Evolutionary conservation across 805 yeast species (phyloP).

Genomic region (Candida tammaniensis): DNA sequence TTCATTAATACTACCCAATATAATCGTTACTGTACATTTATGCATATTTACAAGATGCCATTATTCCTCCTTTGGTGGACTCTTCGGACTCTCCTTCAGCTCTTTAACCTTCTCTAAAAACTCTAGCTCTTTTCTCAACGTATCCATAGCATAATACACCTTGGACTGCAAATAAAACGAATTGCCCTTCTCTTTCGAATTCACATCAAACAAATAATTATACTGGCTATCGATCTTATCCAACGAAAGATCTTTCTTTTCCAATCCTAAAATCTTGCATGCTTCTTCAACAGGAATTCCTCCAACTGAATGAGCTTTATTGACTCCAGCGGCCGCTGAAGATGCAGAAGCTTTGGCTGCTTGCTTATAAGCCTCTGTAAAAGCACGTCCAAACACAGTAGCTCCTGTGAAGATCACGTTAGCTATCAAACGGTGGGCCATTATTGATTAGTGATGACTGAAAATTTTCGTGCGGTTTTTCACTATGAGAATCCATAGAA

Average conservation of each 20-base stretch:
- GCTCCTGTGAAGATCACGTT: constrained; percentile 94
- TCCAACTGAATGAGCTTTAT: constrained; percentile 55
- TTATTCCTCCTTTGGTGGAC: constrained; percentile 1
- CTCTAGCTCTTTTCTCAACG: constrained; percentile 75
- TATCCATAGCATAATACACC: constrained; percentile 91
- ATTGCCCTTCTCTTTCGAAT: constrained; percentile 93
- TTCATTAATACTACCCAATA: no score
- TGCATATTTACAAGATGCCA: constrained; percentile 5
- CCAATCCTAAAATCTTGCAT: constrained; percentile 82
- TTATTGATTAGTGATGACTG: constrained; percentile 12
- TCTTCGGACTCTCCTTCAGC: constrained; percentile 6
- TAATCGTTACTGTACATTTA: no score
- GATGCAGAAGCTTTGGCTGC: constrained; percentile 93
- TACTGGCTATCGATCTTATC: constrained; percentile 69
- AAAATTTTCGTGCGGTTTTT: constrained; percentile 7
- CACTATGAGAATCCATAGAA: no score
- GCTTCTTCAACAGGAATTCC: constrained; percentile 90
- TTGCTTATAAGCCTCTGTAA: constrained; percentile 94
- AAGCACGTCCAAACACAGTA: constrained; percentile 92
- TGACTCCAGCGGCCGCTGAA: constrained; percentile 46
- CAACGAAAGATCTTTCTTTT: constrained; percentile 48
- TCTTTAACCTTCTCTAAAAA: constrained; percentile 46
- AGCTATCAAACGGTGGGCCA: constrained; percentile 90
- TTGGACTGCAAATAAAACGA: constrained; percentile 91
- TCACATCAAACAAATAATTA: constrained; percentile 80